Conservation (phyloP, 805 yeast genomes). For the Kodamaea kaohsiungensis region DNA sequence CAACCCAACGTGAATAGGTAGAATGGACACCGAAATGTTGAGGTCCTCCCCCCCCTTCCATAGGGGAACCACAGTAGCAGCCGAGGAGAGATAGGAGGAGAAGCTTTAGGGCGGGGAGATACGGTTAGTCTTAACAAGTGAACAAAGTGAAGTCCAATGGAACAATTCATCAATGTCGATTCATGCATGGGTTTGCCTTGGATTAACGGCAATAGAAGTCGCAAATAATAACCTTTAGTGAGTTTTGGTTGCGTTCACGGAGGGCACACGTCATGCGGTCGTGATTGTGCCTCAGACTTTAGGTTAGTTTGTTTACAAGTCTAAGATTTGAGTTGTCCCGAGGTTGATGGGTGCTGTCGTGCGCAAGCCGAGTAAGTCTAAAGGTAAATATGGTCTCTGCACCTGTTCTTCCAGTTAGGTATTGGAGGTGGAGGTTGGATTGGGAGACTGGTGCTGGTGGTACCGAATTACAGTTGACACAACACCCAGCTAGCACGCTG, state of each 20-base stretch:
- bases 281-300: background rate
- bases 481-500: constrained; percentile 1
- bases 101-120: background rate
- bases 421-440: background rate
- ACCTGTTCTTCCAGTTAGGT: too few relatives aligned
- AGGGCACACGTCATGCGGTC: background rate
- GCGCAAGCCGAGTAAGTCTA: too few relatives aligned
- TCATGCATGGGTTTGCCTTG: background rate
- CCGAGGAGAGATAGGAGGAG: background rate
- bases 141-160: background rate
- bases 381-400: too few relatives aligned
- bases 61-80: background rate
- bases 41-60: too few relatives aligned
- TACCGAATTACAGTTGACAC: background rate
- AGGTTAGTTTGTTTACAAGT: background rate
- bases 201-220: background rate
- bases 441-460: background rate
- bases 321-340: too few relatives aligned
- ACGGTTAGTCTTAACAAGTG: background rate
- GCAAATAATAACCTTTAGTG: background rate
- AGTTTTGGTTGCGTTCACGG: too few relatives aligned
- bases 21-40: background rate
- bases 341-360: too few relatives aligned
- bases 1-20: background rate
- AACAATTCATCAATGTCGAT: background rate